These are phyloP conservation scores for Agapanthus africanus DNA, from an alignment of 106 monocot genomes.

Conservation along the genomic window DNA sequence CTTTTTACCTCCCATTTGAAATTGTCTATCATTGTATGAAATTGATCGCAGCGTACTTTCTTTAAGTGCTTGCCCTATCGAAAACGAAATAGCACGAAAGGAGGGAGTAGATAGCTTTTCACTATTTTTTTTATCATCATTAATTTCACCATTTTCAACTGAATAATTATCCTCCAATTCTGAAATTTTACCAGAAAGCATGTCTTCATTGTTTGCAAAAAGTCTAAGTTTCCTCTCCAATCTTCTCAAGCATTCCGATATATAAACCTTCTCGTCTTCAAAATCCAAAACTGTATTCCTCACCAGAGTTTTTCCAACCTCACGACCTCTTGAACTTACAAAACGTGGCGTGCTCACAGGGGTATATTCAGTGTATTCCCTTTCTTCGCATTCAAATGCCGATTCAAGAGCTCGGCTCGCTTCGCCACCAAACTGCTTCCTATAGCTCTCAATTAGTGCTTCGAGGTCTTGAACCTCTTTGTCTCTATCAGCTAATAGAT, in stretches of 20 bases:
- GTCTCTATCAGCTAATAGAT: conserved; percentile 54
- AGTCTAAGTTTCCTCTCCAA: conserved; percentile 45
- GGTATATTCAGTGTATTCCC: conserved; percentile 11
- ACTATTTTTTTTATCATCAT: background rate
- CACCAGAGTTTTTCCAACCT: conserved; percentile 8
- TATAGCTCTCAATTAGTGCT: conserved; percentile 44
- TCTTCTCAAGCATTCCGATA: conserved; percentile 34
- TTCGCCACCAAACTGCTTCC: conserved; percentile 25
- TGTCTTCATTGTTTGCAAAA: conserved; percentile 5
- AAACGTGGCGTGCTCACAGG: background rate
- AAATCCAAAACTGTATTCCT: conserved; percentile 18
- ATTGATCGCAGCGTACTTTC: conserved; percentile 5
- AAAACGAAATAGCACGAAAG: background rate
- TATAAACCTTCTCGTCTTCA: conserved; percentile 57
- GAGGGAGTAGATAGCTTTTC: background rate
- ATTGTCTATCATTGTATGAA: background rate
- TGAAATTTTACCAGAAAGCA: no score
- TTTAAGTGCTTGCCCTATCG: background rate
- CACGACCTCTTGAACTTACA: background rate
- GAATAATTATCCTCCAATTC: background rate
- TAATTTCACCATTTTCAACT: background rate
- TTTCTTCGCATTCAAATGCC: conserved; percentile 14
- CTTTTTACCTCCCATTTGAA: conserved; percentile 3
- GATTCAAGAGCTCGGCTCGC: conserved; percentile 5
- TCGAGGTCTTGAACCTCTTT: conserved; percentile 63